Evolutionary conservation across 2,329 filamentous ascomycete genomes (phyloP).

Genomic region (Aspergillus glaucus): DNA sequence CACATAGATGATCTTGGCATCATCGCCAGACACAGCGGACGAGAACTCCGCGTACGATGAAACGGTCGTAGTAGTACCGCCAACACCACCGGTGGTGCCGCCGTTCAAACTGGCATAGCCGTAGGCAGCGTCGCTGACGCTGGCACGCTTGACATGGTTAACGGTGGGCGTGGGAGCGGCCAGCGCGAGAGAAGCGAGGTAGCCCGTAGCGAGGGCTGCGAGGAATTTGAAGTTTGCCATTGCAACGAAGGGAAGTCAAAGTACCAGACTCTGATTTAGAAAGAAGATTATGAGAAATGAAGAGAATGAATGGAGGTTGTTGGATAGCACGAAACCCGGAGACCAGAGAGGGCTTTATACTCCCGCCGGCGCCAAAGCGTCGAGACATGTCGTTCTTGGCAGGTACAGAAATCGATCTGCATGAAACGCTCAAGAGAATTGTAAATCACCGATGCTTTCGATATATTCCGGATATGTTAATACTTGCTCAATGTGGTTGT

Average conservation of each 20-base stretch:
- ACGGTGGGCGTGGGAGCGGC: conserved; percentile 20
- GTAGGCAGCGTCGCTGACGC: conserved; percentile 22
- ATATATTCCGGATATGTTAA: not conserved
- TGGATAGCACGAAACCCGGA: not conserved
- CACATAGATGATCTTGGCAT: conserved; percentile 43
- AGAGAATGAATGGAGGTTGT: not conserved
- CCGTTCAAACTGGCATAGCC: conserved; percentile 46
- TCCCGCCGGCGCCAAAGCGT: too few relatives aligned
- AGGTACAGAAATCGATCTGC: not conserved
- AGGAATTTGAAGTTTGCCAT: conserved; percentile 22
- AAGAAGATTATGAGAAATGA: not conserved
- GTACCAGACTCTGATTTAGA: not conserved
- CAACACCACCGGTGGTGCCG: conserved; percentile 51
- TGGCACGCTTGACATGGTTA: conserved; percentile 19
- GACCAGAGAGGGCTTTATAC: not conserved
- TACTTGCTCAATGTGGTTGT: not conserved
- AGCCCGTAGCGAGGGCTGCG: conserved; percentile 14
- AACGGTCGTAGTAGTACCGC: conserved; percentile 52
- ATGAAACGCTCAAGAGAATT: not conserved
- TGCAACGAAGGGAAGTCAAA: not conserved
- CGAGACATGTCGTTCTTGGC: not conserved
- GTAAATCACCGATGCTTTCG: too few relatives aligned
- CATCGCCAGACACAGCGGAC: conserved; percentile 44
- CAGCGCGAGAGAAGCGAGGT: conserved; percentile 10
- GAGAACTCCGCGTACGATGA: conserved; percentile 46